These are phyloP conservation scores for Alternaria ethzedia DNA, from an alignment of 2,329 filamentous ascomycete species.

Conservation along the genomic window DNA sequence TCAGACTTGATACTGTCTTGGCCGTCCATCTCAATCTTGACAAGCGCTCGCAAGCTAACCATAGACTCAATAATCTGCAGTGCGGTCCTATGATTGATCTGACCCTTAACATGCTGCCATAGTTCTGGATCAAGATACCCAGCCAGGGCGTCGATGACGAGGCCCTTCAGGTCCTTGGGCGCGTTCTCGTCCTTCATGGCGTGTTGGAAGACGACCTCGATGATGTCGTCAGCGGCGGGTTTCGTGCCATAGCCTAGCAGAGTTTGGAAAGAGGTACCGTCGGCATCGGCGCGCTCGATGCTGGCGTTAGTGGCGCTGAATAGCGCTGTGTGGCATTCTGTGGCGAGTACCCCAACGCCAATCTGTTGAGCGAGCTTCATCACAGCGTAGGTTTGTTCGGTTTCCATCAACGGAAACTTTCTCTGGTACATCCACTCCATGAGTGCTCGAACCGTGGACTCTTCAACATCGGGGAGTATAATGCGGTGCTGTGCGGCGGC, in stretches of 20 bases:
- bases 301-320: neutral
- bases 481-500: constrained; percentile 28
- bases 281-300: constrained; percentile 4
- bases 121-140: constrained; percentile 15
- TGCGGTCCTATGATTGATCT: constrained; percentile 2
- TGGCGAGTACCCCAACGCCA: constrained; percentile 15
- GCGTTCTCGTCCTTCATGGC: constrained; percentile 20
- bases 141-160: constrained; percentile 23
- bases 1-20: constrained; percentile 8
- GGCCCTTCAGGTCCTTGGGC: constrained; percentile 12
- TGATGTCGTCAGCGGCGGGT: neutral
- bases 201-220: constrained; percentile 23
- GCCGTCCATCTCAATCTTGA: neutral
- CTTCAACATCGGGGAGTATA: constrained; percentile 12
- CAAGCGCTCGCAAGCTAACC: neutral
- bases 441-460: constrained; percentile 14
- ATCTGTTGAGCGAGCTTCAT: constrained; percentile 17
- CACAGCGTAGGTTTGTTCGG: constrained; percentile 21
- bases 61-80: constrained; percentile 12
- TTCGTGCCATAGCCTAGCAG: constrained; percentile 4
- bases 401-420: neutral
- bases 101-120: constrained; percentile 6
- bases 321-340: constrained; percentile 20
- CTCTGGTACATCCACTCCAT: constrained; percentile 27
- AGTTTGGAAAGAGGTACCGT: constrained; percentile 7